Percentiles rank a stretch among this genome's conserved stretches.
These are phyloP conservation scores for Medicago lupulina DNA, from an alignment of 306 rosid species.

Conservation along the genomic window DNA sequence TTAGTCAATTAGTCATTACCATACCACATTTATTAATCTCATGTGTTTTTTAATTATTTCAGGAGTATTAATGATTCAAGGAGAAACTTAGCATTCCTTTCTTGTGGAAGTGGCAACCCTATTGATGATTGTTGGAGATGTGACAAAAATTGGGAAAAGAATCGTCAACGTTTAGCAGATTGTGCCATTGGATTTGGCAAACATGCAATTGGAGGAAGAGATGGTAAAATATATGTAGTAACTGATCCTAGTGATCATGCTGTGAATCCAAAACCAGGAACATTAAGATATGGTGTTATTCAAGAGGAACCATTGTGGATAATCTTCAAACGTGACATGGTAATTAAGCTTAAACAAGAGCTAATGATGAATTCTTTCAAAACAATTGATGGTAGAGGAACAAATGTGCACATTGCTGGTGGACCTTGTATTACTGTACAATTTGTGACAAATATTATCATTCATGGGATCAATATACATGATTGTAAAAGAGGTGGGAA, in stretches of 20 bases:
- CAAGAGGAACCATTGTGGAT: conserved; percentile 88
- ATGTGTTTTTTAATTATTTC: background rate
- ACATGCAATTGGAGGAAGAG: conserved; percentile 80
- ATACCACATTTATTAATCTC: background rate
- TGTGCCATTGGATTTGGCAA: conserved; percentile 90
- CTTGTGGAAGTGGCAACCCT: conserved; percentile 81
- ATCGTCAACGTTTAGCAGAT: conserved; percentile 71
- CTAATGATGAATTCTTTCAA: conserved; percentile 84
- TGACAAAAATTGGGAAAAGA: conserved; percentile 77
- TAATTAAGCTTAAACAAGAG: conserved; percentile 70
- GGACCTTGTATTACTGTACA: conserved; percentile 97
- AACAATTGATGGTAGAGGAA: conserved; percentile 90
- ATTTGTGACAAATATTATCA: conserved; percentile 71
- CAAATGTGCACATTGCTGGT: conserved; percentile 79
- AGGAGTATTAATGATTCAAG: conserved; percentile 80
- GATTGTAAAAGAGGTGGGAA: conserved; percentile 87
- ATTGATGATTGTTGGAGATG: conserved; percentile 98
- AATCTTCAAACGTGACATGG: conserved; percentile 77
- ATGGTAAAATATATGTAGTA: conserved; percentile 78
- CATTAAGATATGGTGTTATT: conserved; percentile 75
- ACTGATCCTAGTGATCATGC: conserved; percentile 70
- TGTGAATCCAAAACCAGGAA: conserved; percentile 81
- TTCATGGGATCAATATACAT: conserved; percentile 84
- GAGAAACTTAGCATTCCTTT: conserved; percentile 68
- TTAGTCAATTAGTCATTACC: background rate